Evolutionary conservation across 352 stramenopile species (phyloP).

Genomic region (Phytophthora ohioensis): DNA sequence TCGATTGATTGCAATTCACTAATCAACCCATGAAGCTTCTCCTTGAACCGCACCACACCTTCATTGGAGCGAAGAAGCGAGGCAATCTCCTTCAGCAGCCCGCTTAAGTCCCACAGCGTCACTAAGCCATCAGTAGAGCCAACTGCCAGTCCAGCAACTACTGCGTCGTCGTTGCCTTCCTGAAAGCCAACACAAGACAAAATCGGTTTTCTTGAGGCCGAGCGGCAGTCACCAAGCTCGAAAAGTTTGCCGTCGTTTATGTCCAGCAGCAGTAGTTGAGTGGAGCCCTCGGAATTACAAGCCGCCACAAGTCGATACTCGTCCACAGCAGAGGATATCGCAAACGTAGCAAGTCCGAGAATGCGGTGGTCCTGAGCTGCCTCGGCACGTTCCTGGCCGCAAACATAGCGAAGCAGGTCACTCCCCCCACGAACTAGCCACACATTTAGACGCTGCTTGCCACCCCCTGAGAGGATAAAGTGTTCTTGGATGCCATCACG

Average conservation of each 20-base stretch:
- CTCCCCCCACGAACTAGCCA: constrained; percentile 59
- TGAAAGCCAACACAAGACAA: constrained; percentile 70
- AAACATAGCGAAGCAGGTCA: constrained; percentile 61
- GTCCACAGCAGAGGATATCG: constrained; percentile 31
- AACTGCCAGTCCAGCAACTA: constrained; percentile 63
- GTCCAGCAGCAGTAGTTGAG: constrained; percentile 73
- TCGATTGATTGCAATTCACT: constrained; percentile 43
- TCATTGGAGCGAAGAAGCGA: constrained; percentile 24
- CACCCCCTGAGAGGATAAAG: constrained; percentile 76
- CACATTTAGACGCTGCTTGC: constrained; percentile 84
- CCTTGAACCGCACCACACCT: constrained; percentile 10
- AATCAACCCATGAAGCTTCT: constrained; percentile 42
- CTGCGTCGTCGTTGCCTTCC: constrained; percentile 12
- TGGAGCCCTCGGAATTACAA: constrained; percentile 81
- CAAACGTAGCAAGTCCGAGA: constrained; percentile 73
- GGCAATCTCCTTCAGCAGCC: constrained; percentile 34
- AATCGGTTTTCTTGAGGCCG: constrained; percentile 81
- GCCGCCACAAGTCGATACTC: constrained; percentile 64
- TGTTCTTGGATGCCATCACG: constrained; percentile 35
- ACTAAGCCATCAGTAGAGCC: constrained; percentile 86
- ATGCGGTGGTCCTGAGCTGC: constrained; percentile 87
- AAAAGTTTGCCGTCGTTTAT: constrained; percentile 35
- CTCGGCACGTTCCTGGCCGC: constrained; percentile 62
- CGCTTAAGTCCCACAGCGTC: constrained; percentile 74
- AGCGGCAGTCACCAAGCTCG: constrained; percentile 64